These are phyloP conservation scores for Talaromyces sp. DNA, from an alignment of 2,329 filamentous ascomycete species.

Conservation along the genomic window DNA sequence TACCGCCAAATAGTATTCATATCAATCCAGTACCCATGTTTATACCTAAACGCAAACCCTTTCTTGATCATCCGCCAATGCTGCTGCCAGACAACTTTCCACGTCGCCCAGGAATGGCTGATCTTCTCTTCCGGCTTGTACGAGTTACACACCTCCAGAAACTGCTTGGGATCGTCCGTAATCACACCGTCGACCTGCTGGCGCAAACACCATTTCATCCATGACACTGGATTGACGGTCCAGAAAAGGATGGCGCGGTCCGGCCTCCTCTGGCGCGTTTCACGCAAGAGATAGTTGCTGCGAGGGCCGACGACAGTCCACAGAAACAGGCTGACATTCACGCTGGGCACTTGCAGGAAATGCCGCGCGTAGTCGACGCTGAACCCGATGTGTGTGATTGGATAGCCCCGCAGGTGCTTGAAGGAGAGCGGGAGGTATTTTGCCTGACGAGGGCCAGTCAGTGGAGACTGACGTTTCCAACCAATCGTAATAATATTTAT, in stretches of 20 bases:
- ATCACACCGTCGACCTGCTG: slow-evolving; percentile 72
- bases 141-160: slow-evolving; percentile 6
- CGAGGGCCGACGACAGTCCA: slow-evolving; percentile 65
- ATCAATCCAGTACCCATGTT: slow-evolving; percentile 15
- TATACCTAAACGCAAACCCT: slow-evolving; percentile 13
- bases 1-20: not conserved
- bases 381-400: slow-evolving; percentile 43
- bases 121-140: slow-evolving; percentile 12
- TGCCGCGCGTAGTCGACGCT: slow-evolving; percentile 61
- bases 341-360: slow-evolving; percentile 63
- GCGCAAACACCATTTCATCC: slow-evolving; percentile 78
- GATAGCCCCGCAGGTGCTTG: slow-evolving; percentile 46
- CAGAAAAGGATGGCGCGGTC: slow-evolving; percentile 67
- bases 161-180: slow-evolving; percentile 69
- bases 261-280: slow-evolving; percentile 45
- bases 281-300: slow-evolving; percentile 61
- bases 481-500: not conserved
- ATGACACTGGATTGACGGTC: slow-evolving; percentile 77
- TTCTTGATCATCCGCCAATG: not conserved
- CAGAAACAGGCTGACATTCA: slow-evolving; percentile 76
- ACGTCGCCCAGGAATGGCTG: slow-evolving; percentile 11
- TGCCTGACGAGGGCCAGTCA: not conserved
- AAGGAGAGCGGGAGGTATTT: slow-evolving; percentile 65
- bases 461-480: not conserved
- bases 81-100: slow-evolving; percentile 11